Base-by-base conservation (phyloP, 202 grass and related monocot species). In the Dendrocalamus latiflorus region DNA sequence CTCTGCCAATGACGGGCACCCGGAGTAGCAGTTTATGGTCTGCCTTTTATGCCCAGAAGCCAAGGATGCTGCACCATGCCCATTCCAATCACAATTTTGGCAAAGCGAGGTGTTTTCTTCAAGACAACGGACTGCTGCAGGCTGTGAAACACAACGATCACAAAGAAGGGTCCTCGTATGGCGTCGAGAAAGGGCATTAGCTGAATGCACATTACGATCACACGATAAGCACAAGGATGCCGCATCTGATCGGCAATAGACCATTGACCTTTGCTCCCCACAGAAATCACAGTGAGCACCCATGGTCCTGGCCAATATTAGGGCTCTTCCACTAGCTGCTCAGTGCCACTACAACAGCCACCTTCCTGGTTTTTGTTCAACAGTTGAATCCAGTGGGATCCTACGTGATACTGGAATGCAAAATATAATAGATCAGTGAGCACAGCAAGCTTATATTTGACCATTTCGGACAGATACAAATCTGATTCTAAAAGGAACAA, bases 171-270 rank as follows among this genome's bases (percentile, higher is more conserved):
- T 95, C 49, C 91, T 92, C 24, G 58, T 84, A 77, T 98, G 96
- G 64, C 93, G 87, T 18, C 38, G 77, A 44, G 96, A 95, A n/a
- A 98, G 91, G 4, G 93, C 83, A 49, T 98, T 98, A 59, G 93
- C 93, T 69, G 93, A 98, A 81, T 98, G 93, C 53, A 98, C 90
- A 78, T 83, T 95, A n/a, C 70, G 93, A 77, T 98, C 95, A 48
- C 95, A 98, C 20, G n/a, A n/a, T n/a, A n/a, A n/a, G n/a, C n/a
- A n/a, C n/a, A n/a, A n/a, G n/a, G n/a, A n/a, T n/a, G n/a, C 92
- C 0, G 87, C 80, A 70, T 98, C 96, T 58, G 95, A 98, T 80
- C 85, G 87, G 87, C 95, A 98, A 60, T 95, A 95, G 18, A 95
- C 81, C 85, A 93, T 91, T 21, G 93, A 76, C 76, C 90, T 91